Base-by-base conservation (phyloP, 805 yeast species). In the Kluyveromyces dobzhanskii region DNA sequence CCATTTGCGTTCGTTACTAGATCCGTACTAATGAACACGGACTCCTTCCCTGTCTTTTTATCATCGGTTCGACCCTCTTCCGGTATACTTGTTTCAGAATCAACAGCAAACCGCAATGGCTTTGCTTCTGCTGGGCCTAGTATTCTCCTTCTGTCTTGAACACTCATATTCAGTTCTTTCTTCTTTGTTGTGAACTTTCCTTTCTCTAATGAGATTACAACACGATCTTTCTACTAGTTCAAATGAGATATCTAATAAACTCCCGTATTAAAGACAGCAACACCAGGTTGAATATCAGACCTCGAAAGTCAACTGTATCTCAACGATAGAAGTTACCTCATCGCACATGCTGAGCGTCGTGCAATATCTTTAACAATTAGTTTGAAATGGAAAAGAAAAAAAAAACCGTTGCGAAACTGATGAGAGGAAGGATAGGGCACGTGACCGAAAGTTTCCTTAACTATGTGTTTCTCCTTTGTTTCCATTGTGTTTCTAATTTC, bases 121-220 rank as follows among this genome's bases (percentile, higher is more conserved):
- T 65, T 69, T 1, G 84, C 84, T 47, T 75, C 78, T 0, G 72
- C 54, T 0, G 97, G 97, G 0, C 95, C 96, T 24, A 83, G 53
- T n/a, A 87, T 68, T 57, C 96, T 72, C 69, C 95, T 76, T 68
- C 95, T 75, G 56, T 90, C 97, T 31, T 55, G 58, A 6, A 53
- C 54, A 37, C 50, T 52, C 63, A 58, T 57, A 23, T 1, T 32
- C 3, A 30, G n/a, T 17, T n/a, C 32, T 30, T 5, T 16, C 12
- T 16, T 30, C 32, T 27, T 5, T 14, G 16, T 5, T n/a, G 16
- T 7, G 30, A 27, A 27, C n/a, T n/a, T n/a, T n/a, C n/a, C n/a
- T n/a, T n/a, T n/a, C n/a, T n/a, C n/a, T n/a, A n/a, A n/a, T n/a
- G n/a, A n/a, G n/a, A n/a, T n/a, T n/a, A n/a, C n/a, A n/a, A n/a